These are phyloP conservation scores for Phylloporus arenicola DNA, from an alignment of 768 basidiomycete genomes.

Conservation along the genomic window DNA sequence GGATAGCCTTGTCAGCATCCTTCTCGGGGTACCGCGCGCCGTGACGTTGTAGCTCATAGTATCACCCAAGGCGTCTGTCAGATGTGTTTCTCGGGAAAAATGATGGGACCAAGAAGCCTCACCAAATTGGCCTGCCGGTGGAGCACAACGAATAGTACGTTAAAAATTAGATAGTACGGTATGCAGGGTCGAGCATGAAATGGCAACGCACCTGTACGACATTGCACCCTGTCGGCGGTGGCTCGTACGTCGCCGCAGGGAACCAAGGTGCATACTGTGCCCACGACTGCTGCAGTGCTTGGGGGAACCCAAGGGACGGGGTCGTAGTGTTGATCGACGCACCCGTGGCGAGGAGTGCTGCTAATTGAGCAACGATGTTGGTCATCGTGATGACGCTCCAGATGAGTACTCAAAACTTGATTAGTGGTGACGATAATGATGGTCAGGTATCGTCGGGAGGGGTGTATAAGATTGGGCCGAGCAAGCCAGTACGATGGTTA, in stretches of 20 bases:
- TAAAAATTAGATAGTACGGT: too few relatives aligned
- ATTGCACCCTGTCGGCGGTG: constrained; percentile 42
- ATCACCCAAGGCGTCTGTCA: not conserved
- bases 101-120: not conserved
- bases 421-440: not conserved
- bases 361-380: not conserved
- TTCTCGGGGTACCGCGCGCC: constrained; percentile 61
- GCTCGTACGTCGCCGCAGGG: constrained; percentile 38
- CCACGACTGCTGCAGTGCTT: constrained; percentile 35
- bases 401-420: not conserved
- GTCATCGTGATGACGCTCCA: not conserved
- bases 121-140: constrained; percentile 16
- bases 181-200: too few relatives aligned
- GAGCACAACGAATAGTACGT: too few relatives aligned
- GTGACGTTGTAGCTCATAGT: constrained; percentile 62
- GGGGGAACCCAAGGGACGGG: not conserved
- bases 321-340: not conserved
- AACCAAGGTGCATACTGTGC: constrained; percentile 57
- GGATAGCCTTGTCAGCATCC: constrained; percentile 37
- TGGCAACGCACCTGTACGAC: constrained; percentile 44
- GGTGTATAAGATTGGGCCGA: not conserved
- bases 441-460: not conserved
- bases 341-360: not conserved
- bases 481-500: not conserved
- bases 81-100: not conserved